Conservation (phyloP, 129 eudicot genomes). For the Scalesia atractyloides region DNA sequence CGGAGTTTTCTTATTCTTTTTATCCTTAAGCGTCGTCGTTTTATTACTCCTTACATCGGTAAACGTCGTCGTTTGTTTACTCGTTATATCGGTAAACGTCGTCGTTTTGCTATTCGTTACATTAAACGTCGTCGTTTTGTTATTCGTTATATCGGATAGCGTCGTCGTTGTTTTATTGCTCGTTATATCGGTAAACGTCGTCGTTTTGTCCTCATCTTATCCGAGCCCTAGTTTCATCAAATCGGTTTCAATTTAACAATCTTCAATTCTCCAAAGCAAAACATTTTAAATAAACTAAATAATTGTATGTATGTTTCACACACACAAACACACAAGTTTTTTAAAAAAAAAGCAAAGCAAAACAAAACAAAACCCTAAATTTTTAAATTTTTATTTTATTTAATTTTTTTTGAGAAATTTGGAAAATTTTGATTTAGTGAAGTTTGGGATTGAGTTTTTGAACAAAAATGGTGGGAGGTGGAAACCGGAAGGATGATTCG, state of each 20-base stretch:
- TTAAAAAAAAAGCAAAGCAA: neutral
- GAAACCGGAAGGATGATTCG: constrained; percentile 66
- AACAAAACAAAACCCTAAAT: constrained; percentile 20
- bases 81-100: neutral
- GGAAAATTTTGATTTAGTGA: constrained; percentile 8
- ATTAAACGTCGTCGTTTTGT: too few relatives aligned
- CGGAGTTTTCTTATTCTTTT: neutral
- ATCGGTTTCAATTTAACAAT: constrained; percentile 26
- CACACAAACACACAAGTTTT: neutral
- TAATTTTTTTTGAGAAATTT: neutral
- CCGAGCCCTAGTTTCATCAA: constrained; percentile 1
- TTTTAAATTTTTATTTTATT: too few relatives aligned
- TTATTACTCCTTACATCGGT: neutral
- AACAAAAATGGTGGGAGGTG: constrained; percentile 80
- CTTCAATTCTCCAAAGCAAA: constrained; percentile 12
- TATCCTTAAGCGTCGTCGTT: too few relatives aligned
- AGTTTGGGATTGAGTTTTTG: constrained; percentile 26
- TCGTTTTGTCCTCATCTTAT: neutral
- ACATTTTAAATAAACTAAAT: neutral
- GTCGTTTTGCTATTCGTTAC: too few relatives aligned
- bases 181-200: neutral
- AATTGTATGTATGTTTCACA: neutral
- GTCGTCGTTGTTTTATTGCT: too few relatives aligned
- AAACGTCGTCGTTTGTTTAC: neutral
- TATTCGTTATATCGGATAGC: too few relatives aligned